phyloP scores from a whole-genome alignment of 495 filamentous ascomycete genomes.

The Penicillium antarcticum region DNA sequence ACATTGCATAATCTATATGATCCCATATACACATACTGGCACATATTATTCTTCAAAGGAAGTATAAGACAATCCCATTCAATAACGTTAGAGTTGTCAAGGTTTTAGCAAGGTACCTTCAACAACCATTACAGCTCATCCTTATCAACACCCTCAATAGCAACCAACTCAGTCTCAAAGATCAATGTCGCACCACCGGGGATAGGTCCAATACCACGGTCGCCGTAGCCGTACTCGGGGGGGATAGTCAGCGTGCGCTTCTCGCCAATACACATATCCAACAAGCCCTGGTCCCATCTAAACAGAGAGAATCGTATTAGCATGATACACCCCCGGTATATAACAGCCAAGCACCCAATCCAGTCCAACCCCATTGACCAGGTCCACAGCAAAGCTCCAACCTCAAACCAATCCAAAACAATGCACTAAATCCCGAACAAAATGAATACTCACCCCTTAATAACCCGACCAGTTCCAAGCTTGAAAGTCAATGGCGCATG shows the following conservation, averaged over 20 bases:
- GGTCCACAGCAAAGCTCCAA: too few relatives aligned
- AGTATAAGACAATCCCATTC: too few relatives aligned
- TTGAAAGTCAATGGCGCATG: constrained; percentile 71
- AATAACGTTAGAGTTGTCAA: too few relatives aligned
- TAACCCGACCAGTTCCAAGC: constrained; percentile 77
- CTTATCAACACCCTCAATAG: constrained; percentile 74
- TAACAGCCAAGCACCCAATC: too few relatives aligned
- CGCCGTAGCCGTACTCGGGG: constrained; percentile 81
- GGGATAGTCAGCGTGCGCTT: constrained; percentile 89
- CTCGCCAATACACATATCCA: constrained; percentile 97
- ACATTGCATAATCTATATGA: too few relatives aligned
- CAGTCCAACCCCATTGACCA: too few relatives aligned
- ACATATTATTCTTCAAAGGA: too few relatives aligned
- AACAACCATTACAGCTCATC: constrained; percentile 46
- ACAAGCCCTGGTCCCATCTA: constrained; percentile 84
- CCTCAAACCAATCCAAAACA: too few relatives aligned
- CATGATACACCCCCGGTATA: neutral
- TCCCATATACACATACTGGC: too few relatives aligned
- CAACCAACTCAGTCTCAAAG: constrained; percentile 91
- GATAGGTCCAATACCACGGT: constrained; percentile 71
- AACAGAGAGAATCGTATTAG: constrained; percentile 4
- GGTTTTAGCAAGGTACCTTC: neutral
- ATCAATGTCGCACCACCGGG: constrained; percentile 76
- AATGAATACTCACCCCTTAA: constrained; percentile 62
- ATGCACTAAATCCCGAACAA: neutral